Evolutionary conservation across 768 basidiomycete species (phyloP), one percentile per base, ranked within the genome.

Genomic region (Mycena chlorophos): DNA sequence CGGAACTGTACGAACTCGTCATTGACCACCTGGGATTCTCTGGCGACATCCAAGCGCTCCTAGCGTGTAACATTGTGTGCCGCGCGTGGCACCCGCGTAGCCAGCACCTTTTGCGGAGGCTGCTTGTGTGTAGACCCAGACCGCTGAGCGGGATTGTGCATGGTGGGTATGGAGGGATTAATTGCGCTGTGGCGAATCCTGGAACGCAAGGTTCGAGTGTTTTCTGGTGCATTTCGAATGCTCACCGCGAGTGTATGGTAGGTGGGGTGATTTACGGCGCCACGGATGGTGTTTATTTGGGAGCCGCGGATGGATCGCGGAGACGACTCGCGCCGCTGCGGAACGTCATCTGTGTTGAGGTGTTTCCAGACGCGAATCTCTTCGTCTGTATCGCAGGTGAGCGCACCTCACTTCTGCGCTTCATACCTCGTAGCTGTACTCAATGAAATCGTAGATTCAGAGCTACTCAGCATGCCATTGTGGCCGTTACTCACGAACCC

Each of bases 321-420:
- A 25, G 34, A 8, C 49, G 56, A 8, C 56, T 57, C 22, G 22
- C 54, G 3, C 45, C 40, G 0, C 28, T 52, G 3, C 37, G 28
- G 28, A 34, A 52, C 25, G 88, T 92, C 19, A 81, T 82, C 0
- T 88, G 91, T 69, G 82, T 92, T 17, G 89, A 90, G 57, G 80
- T 91, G 3, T 75, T 92, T 28, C 86, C 89, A 65, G 85, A 89
- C 38, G 86, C 83, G 61, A 83, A 88, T 61, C 76, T 90, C 4
- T 75, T 91, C 51, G 79, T 92, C 48, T 89, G 90, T 23, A 76
- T 92, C 23, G 86, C 89, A 27, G 86, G 87, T 84, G 49, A 17
- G 70, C 66, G 37, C 42, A 25, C 34, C 20, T 13, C 22, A 4
- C 30, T 48, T 27, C 13, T 45, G 42, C 42, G 37, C 3, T n/a